Evolutionary conservation across 2,329 filamentous ascomycete species (phyloP), one percentile per base, ranked within the genome.

Genomic region (Aspergillus vadensis): DNA sequence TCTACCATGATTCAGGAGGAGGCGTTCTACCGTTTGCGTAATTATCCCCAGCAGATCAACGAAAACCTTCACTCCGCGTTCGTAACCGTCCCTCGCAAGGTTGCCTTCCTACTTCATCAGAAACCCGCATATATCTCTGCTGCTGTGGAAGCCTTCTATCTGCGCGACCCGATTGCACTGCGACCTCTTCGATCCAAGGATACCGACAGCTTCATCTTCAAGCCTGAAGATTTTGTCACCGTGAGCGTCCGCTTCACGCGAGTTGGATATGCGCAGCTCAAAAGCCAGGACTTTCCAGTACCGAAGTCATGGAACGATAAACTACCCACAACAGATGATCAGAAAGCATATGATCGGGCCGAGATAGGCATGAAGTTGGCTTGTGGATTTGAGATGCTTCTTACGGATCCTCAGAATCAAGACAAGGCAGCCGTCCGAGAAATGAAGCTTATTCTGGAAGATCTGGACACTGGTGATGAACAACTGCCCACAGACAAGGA

Each of bases 101-200:
- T 97, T 27, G 94, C 92, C 6, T 88, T 88, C 66, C 82, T 98
- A 39, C 79, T 99, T 2, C 90, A 94, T 68, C 79, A 85, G 47
- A 86, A 88, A 21, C 91, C 93, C 0, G 85, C 88, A 15, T 88
- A 90, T 61, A 87, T 98, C 59, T 89, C 92, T 2, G 87, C 92
- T 0, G 92, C 92, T 1, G 86, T 94, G 2, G 96, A 99, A 75
- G 88, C 90, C 0, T 98, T 99, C 76, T 98, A 98, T 74, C 83
- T 97, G 14, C 88, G 95, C 63, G 93, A 98, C 70, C 89, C 92
- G 0, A 83, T 92, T 59, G 83, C 89, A 0, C 77, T 97, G 47
- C 89, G 88, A 58, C 85, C 88, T 1, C 79, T 97, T 3, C 79
- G 88, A 58, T 82, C 83, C 2, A 79, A 83, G 56, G 81, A 84